phyloP scores from a whole-genome alignment of 2,329 filamentous ascomycete species.

The Elsinoe batatas region DNA sequence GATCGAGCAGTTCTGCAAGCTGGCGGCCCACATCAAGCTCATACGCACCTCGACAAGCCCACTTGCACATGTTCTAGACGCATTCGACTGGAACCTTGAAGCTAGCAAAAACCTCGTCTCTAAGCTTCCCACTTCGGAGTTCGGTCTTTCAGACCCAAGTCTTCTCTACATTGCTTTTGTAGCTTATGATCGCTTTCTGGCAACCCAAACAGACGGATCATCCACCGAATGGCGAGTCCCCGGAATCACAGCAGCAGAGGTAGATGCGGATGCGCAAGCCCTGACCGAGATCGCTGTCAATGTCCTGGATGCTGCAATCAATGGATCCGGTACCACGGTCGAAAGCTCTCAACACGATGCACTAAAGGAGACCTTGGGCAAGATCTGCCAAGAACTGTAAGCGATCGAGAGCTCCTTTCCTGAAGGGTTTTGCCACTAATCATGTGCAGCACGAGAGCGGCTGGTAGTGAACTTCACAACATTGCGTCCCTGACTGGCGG shows the following conservation, averaged over 20 bases:
- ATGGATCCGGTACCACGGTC: constrained; percentile 30
- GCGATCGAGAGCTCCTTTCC: constrained; percentile 16
- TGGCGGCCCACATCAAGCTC: constrained; percentile 84
- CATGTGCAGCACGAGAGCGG: constrained; percentile 52
- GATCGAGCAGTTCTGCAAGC: constrained; percentile 89
- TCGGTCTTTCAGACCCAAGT: constrained; percentile 33
- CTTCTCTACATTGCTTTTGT: constrained; percentile 42
- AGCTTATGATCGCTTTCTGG: constrained; percentile 39
- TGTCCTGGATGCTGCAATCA: constrained; percentile 34
- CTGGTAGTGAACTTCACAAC: constrained; percentile 83
- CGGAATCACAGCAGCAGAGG: constrained; percentile 26
- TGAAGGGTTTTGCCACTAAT: neutral
- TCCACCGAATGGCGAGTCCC: constrained; percentile 29
- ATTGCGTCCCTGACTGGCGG: constrained; percentile 80
- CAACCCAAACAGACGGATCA: constrained; percentile 30
- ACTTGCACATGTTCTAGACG: constrained; percentile 39
- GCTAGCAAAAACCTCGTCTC: constrained; percentile 41
- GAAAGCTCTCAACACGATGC: constrained; percentile 34
- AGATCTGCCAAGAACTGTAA: constrained; percentile 36
- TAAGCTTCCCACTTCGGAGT: constrained; percentile 29
- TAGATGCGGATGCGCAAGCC: constrained; percentile 30
- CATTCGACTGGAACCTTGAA: constrained; percentile 34
- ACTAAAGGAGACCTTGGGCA: constrained; percentile 27
- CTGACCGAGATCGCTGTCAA: constrained; percentile 35
- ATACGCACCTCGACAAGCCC: constrained; percentile 50